phyloP scores from a whole-genome alignment of 208 protist species.

The Leishmania martiniquensis region DNA sequence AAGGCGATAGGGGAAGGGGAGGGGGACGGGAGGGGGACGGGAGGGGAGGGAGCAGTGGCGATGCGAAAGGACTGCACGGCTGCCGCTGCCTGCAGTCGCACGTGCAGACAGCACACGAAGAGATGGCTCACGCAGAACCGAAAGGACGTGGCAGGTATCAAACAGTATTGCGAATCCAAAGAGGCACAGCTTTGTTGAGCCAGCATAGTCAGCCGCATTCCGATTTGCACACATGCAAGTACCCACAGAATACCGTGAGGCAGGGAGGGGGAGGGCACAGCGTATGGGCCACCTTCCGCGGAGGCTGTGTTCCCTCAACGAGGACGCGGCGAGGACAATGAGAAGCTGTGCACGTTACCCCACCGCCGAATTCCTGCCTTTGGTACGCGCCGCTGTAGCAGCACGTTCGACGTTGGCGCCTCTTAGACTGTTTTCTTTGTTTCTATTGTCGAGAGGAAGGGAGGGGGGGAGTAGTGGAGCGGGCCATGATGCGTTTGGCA shows the following conservation, averaged over 20 bases:
- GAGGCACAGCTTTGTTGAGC: not conserved
- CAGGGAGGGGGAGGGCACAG: not conserved
- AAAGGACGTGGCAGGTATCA: not conserved
- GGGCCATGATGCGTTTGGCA: too few species aligned
- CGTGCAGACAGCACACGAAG: not conserved
- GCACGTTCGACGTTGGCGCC: not conserved
- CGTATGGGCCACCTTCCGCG: not conserved
- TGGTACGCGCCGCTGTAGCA: not conserved
- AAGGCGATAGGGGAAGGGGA: not conserved
- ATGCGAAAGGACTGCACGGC: too few species aligned
- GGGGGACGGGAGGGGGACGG: not conserved
- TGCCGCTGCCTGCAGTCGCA: not conserved
- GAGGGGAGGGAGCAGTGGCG: too few species aligned
- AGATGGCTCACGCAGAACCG: not conserved
- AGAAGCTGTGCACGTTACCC: not conserved
- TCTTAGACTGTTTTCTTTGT: not conserved
- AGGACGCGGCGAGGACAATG: not conserved
- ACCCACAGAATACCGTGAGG: not conserved
- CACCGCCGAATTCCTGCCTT: not conserved
- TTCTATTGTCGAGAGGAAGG: not conserved
- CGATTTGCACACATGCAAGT: not conserved
- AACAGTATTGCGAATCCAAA: not conserved
- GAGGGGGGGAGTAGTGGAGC: not conserved
- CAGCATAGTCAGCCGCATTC: not conserved
- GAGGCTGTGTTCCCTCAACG: not conserved